Evolutionary conservation across 164 flowering plant genomes (phyloP).

Genomic region (Saururus chinensis): DNA sequence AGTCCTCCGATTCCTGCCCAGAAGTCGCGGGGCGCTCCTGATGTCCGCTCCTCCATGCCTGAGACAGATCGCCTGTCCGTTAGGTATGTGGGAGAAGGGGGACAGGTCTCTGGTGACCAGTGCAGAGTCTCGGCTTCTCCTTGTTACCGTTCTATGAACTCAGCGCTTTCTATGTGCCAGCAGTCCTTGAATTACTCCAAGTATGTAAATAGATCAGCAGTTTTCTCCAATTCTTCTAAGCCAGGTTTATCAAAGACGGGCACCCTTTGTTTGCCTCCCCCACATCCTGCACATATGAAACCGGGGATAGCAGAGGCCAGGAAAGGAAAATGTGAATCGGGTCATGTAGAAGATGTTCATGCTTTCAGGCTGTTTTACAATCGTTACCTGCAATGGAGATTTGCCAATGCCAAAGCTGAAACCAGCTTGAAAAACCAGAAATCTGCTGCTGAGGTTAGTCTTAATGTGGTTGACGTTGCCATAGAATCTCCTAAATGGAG

Average conservation of each 20-base stretch:
- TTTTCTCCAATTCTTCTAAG: slow-evolving; percentile 6
- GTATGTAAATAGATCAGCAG: slow-evolving; percentile 10
- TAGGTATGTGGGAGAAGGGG: slow-evolving; percentile 6
- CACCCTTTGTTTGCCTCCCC: slow-evolving; percentile 16
- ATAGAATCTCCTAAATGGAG: not conserved
- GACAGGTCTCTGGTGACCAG: slow-evolving; percentile 5
- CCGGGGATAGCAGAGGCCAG: slow-evolving; percentile 16
- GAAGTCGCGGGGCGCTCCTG: slow-evolving; percentile 8
- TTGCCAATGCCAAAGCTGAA: slow-evolving; percentile 62
- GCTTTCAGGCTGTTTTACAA: slow-evolving; percentile 50
- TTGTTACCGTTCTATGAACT: slow-evolving; percentile 18
- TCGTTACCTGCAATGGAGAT: slow-evolving; percentile 64
- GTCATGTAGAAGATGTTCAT: slow-evolving; percentile 43
- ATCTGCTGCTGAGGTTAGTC: slow-evolving; percentile 49
- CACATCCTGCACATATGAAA: slow-evolving; percentile 15
- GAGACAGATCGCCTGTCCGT: slow-evolving; percentile 14
- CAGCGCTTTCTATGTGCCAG: slow-evolving; percentile 12
- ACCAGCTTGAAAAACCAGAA: slow-evolving; percentile 32
- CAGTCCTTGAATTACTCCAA: slow-evolving; percentile 13
- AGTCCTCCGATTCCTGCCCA: slow-evolving; percentile 13
- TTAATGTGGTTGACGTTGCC: too few relatives aligned
- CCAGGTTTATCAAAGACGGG: slow-evolving; percentile 3
- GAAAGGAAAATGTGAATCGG: slow-evolving; percentile 26
- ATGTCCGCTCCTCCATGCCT: slow-evolving; percentile 22
- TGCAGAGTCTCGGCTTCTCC: slow-evolving; percentile 13